Base-by-base conservation (phyloP, 306 rosid genomes). In the Rubus parviflorus region DNA sequence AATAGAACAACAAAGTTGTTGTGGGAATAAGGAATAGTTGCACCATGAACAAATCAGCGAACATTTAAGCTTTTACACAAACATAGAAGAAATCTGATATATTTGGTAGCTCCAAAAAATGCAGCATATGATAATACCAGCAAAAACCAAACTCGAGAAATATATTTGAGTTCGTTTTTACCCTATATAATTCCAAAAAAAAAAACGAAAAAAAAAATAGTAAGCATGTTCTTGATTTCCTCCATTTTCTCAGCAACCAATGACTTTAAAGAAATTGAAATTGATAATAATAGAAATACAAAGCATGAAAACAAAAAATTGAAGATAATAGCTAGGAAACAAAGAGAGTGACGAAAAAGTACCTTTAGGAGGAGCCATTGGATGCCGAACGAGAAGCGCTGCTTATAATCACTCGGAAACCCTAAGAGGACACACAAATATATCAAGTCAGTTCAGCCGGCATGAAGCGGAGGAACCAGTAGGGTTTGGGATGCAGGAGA, bases 361-460 rank as follows among this genome's bases (percentile, higher is more conserved):
- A 91, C 97, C 93, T 83, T 89, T 87, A n/a, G 92, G 16, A 10
- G 78, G 92, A 76, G 90, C 93, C 97, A 91, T 91, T 20, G 72
- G 30, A 73, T 9, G 73, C 71, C 8, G 88, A 63, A 8, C 64
- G 60, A 25, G 74, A 73, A 66, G 73, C 71, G 49, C 73, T 30
- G 72, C 6, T 14, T 54, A 11, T 30, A 74, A 75, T 78, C 73
- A 57, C 47, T 62, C 66, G 7, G 45, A 78, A 84, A 75, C 58
- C 83, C 66, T 57, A 72, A 8, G 16, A 47, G 43, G 16, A 77
- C 19, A 48, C 7, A 12, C 4, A 70, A 7, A 1, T 2, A 74
- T 11, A 20, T 20, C 4, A 42, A 0, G 35, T 61, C 7, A 25
- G 10, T 49, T 43, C 82, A n/a, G 85, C 22, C 37, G 48, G 65